A percentile compares a stretch with the other conserved stretches of the same genome.
phyloP scores from a whole-genome alignment of 345 rosid genomes.

The Arabis hirsuta region DNA sequence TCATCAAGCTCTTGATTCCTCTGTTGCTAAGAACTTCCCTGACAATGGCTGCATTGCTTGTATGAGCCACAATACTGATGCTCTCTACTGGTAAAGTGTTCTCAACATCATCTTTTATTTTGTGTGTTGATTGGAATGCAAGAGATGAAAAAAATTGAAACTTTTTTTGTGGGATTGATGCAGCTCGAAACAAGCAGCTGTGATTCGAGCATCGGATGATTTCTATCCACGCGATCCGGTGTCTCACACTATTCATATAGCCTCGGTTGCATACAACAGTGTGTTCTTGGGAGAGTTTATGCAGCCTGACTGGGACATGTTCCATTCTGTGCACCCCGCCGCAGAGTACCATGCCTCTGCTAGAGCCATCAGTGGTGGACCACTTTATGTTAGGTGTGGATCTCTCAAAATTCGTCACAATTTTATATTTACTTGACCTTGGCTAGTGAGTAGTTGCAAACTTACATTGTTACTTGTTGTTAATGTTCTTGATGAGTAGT shows the following conservation, averaged over 20 bases:
- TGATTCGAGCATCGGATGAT: conserved; percentile 94
- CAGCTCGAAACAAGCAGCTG: conserved; percentile 96
- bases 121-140: not conserved
- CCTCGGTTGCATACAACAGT: conserved; percentile 86
- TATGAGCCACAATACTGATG: conserved; percentile 96
- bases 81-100: conserved; percentile 74
- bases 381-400: conserved; percentile 77
- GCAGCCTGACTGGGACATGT: conserved; percentile 99
- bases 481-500: conserved; percentile 50
- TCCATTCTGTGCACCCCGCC: conserved; percentile 87
- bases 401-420: not conserved
- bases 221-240: conserved; percentile 90
- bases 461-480: conserved; percentile 3
- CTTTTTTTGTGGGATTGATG: not conserved
- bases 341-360: conserved; percentile 97
- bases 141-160: not conserved
- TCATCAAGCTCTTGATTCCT: conserved; percentile 91
- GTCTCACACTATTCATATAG: conserved; percentile 91
- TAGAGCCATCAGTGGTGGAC: conserved; percentile 93
- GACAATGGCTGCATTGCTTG: conserved; percentile 95
- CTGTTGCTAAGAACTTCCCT: conserved; percentile 74
- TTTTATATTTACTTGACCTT: not conserved
- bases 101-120: not conserved
- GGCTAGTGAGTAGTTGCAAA: not conserved
- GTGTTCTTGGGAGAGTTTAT: conserved; percentile 89